Conservation (phyloP, 2,329 filamentous ascomycete species). For the Mycosphaerelloides madeirae region DNA sequence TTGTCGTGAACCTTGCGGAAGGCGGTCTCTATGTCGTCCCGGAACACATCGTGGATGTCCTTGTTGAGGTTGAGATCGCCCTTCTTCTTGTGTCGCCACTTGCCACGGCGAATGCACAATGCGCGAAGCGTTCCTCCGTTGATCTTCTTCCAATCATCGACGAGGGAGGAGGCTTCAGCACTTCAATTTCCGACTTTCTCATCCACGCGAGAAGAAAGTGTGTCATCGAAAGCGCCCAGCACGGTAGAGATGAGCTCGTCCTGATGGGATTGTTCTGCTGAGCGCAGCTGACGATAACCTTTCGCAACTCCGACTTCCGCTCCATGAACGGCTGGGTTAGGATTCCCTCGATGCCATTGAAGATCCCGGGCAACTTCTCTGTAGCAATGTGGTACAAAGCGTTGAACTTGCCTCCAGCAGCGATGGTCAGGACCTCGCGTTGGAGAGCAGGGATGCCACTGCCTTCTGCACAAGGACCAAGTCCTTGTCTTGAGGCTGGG, state of each 20-base stretch:
- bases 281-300: constrained; percentile 1
- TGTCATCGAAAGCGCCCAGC: background rate
- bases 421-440: constrained; percentile 2
- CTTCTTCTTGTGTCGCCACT: background rate
- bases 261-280: background rate
- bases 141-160: background rate
- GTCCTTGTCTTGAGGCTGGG: constrained; percentile 2
- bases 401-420: constrained; percentile 10
- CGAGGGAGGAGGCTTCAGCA: background rate
- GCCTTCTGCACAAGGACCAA: constrained; percentile 2
- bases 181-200: background rate
- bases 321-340: constrained; percentile 13
- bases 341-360: constrained; percentile 11
- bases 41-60: constrained; percentile 1
- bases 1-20: background rate
- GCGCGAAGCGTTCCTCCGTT: constrained; percentile 1
- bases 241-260: too few species aligned
- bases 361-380: constrained; percentile 7
- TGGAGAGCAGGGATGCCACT: constrained; percentile 8
- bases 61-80: background rate
- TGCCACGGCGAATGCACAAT: background rate
- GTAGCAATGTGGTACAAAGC: constrained; percentile 4
- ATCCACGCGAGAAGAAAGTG: background rate
- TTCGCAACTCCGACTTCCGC: constrained; percentile 10
- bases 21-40: background rate